Percentiles rank a stretch among this genome's conserved stretches.
These are phyloP conservation scores for Pichia sp. DNA, from an alignment of 1,139 yeast genomes.

Conservation along the genomic window DNA sequence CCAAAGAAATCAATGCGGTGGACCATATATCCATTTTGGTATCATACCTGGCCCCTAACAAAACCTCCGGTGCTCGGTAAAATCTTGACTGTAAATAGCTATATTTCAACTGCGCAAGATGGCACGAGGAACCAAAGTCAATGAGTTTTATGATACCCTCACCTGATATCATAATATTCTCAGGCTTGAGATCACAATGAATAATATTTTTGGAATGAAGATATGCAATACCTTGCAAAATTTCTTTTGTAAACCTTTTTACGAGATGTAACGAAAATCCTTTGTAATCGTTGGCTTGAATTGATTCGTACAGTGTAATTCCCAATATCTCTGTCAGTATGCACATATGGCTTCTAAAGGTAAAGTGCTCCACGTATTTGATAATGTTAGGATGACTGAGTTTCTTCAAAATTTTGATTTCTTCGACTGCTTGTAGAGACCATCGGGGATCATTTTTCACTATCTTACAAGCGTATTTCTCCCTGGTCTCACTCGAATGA, in stretches of 20 bases:
- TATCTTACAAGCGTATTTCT: constrained; percentile 66
- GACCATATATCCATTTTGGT: constrained; percentile 79
- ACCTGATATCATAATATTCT: constrained; percentile 50
- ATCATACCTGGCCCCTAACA: constrained; percentile 72
- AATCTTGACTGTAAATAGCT: constrained; percentile 64
- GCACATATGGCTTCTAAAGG: constrained; percentile 77
- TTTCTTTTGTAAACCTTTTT: constrained; percentile 48
- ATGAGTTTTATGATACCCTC: constrained; percentile 45
- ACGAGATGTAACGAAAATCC: constrained; percentile 59
- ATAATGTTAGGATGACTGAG: constrained; percentile 38
- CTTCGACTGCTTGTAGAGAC: constrained; percentile 75
- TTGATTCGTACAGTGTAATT: constrained; percentile 61
- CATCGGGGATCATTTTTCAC: constrained; percentile 71
- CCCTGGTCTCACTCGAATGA: constrained; percentile 47
- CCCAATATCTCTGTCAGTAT: constrained; percentile 72
- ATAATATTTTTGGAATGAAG: constrained; percentile 57
- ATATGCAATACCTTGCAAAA: constrained; percentile 56
- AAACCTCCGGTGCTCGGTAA: constrained; percentile 75
- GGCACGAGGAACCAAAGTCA: constrained; percentile 64
- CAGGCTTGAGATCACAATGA: constrained; percentile 80
- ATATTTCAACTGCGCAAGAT: constrained; percentile 43
- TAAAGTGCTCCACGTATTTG: constrained; percentile 62
- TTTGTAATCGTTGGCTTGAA: constrained; percentile 55
- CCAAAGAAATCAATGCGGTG: constrained; percentile 65
- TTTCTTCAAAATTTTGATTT: constrained; percentile 48